phyloP scores from a whole-genome alignment of 2,329 filamentous ascomycete species.

The Stachybotrys elegans region DNA sequence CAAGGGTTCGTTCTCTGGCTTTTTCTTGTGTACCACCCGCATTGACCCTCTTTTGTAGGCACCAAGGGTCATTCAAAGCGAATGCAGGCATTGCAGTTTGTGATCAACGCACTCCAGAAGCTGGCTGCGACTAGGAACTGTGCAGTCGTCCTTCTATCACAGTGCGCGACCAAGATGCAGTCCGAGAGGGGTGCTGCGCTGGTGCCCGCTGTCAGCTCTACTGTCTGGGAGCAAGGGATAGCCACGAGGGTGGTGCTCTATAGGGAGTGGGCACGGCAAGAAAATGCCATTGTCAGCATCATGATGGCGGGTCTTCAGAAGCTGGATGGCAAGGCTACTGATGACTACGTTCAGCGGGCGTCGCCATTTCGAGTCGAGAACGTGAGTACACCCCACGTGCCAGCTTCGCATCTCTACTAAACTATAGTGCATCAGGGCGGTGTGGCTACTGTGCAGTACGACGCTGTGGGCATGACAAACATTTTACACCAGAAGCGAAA shows the following conservation, averaged over 20 bases:
- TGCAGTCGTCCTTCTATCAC: slow-evolving; percentile 70
- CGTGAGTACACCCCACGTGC: slow-evolving; percentile 27
- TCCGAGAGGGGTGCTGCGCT: slow-evolving; percentile 62
- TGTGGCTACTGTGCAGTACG: slow-evolving; percentile 34
- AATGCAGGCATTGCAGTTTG: slow-evolving; percentile 49
- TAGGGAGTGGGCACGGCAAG: slow-evolving; percentile 63
- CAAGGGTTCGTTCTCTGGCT: slow-evolving; percentile 36
- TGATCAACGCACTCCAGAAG: slow-evolving; percentile 68
- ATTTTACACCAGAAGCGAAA: slow-evolving; percentile 56
- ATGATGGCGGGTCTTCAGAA: slow-evolving; percentile 63
- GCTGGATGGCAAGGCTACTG: slow-evolving; percentile 45
- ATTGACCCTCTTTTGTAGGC: not conserved
- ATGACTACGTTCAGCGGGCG: slow-evolving; percentile 34
- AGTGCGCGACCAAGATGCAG: slow-evolving; percentile 78
- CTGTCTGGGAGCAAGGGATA: slow-evolving; percentile 75
- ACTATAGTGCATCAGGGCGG: slow-evolving; percentile 33
- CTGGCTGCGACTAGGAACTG: slow-evolving; percentile 69
- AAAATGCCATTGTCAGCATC: slow-evolving; percentile 40
- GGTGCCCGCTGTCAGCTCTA: slow-evolving; percentile 68
- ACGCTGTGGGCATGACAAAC: slow-evolving; percentile 29
- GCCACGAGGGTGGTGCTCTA: slow-evolving; percentile 72
- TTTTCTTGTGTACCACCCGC: not conserved
- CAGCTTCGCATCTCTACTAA: slow-evolving; percentile 13
- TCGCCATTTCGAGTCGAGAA: slow-evolving; percentile 44
- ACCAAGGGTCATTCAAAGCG: slow-evolving; percentile 32